phyloP scores from a whole-genome alignment of 306 rosid genomes.

The Urtica urens region DNA sequence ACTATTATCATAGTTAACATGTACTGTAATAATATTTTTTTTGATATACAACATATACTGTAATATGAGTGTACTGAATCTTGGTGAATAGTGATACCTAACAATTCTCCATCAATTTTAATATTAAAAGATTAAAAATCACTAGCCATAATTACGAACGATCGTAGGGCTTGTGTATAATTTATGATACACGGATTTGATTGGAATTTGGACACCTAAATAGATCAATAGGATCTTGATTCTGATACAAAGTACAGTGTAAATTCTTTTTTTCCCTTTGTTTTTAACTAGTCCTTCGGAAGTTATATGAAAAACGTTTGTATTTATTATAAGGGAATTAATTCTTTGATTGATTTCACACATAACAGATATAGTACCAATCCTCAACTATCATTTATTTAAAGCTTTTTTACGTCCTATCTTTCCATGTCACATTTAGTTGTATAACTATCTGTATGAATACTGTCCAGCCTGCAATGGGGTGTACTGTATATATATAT shows the following conservation, averaged over 20 bases:
- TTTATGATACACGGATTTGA: neutral
- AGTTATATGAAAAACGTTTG: neutral
- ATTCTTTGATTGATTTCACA: neutral
- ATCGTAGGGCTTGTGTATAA: too few species aligned
- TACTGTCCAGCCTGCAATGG: slow-evolving; percentile 5
- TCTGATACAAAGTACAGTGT: neutral
- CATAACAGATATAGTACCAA: neutral
- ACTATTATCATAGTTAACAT: too few species aligned
- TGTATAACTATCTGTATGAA: neutral
- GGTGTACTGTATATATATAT: slow-evolving; percentile 11
- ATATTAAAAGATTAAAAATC: too few species aligned
- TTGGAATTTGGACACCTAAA: neutral
- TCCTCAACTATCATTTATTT: neutral
- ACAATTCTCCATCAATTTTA: too few species aligned
- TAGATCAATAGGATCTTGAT: neutral
- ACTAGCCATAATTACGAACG: too few species aligned
- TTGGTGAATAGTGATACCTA: too few species aligned
- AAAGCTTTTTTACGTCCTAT: slow-evolving; percentile 1
- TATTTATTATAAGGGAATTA: neutral
- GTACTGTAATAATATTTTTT: too few species aligned
- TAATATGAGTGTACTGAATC: too few species aligned
- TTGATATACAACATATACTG: too few species aligned
- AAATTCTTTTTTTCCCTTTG: too few species aligned
- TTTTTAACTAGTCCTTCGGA: too few species aligned
- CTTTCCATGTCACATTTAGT: slow-evolving; percentile 5